Percentiles rank a stretch among this genome's conserved stretches.
Evolutionary conservation across 2,329 filamentous ascomycete genomes (phyloP).

Genomic region (Sarocladiaceae sp.): DNA sequence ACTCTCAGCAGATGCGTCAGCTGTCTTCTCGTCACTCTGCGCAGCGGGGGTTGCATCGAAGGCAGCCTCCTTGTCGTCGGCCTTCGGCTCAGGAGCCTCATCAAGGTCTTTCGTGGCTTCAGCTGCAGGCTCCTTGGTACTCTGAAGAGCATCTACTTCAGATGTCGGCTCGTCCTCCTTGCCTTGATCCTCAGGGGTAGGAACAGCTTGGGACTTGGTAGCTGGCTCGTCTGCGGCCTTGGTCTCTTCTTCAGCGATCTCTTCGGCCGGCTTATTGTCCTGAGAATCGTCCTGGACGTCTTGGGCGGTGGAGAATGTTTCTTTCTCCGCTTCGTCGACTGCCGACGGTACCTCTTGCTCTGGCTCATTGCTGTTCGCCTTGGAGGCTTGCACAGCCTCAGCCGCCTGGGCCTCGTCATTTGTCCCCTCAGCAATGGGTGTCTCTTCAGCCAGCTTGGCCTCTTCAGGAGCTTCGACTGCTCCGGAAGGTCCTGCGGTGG

Average conservation of each 20-base stretch:
- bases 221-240: conserved; percentile 4
- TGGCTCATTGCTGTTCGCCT: conserved; percentile 5
- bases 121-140: neutral
- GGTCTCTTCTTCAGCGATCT: conserved; percentile 1
- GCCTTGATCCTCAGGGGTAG: too few relatives aligned
- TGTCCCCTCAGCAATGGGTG: conserved; percentile 16
- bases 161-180: neutral
- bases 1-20: conserved; percentile 4
- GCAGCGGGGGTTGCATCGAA: neutral
- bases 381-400: conserved; percentile 5
- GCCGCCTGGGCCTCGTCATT: neutral
- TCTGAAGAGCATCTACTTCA: neutral
- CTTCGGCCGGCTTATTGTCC: neutral
- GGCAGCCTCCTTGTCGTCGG: neutral
- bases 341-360: conserved; percentile 5
- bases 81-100: neutral
- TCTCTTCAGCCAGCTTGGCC: neutral
- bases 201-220: too few relatives aligned
- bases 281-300: neutral
- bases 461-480: neutral
- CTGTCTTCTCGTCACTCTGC: conserved; percentile 5
- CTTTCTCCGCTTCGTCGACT: conserved; percentile 10
- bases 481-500: neutral
- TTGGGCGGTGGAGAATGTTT: neutral
- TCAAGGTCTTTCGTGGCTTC: conserved; percentile 3